Evolutionary conservation across 768 basidiomycete genomes (phyloP).

Genomic region (Auriscalpium microsporum): DNA sequence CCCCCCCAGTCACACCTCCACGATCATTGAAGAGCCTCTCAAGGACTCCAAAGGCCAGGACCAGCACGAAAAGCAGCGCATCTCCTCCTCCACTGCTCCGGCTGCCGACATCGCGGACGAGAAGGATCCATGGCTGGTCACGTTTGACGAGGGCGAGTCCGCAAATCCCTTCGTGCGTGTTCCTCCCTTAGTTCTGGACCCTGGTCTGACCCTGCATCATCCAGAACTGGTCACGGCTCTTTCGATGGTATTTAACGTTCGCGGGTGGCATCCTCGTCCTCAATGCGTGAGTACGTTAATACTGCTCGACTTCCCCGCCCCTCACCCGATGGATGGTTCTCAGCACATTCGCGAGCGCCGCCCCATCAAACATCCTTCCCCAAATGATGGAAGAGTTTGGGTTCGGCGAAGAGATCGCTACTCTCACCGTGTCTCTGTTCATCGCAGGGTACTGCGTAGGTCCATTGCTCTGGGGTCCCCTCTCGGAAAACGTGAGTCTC

Average conservation of each 20-base stretch:
- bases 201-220: not conserved
- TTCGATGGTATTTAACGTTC: slow-evolving; percentile 46
- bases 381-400: slow-evolving; percentile 38
- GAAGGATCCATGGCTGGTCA: slow-evolving; percentile 11
- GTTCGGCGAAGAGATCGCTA: slow-evolving; percentile 42
- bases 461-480: slow-evolving; percentile 14
- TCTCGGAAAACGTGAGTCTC: slow-evolving; percentile 25
- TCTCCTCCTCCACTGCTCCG: not conserved
- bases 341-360: slow-evolving; percentile 58
- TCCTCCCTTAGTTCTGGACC: not conserved
- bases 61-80: not conserved
- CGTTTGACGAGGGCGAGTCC: slow-evolving; percentile 5
- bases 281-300: slow-evolving; percentile 35
- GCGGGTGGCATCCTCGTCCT: slow-evolving; percentile 42
- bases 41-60: not conserved
- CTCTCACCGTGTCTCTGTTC: slow-evolving; percentile 53
- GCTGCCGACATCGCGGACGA: not conserved
- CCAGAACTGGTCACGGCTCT: slow-evolving; percentile 41
- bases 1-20: slow-evolving; percentile 6
- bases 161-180: slow-evolving; percentile 8
- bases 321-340: not conserved
- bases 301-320: not conserved
- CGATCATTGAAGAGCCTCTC: not conserved
- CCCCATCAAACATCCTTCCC: slow-evolving; percentile 41
- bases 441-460: slow-evolving; percentile 56